Conservation (phyloP, 306 rosid genomes). For the Ormosia semicastrata region DNA sequence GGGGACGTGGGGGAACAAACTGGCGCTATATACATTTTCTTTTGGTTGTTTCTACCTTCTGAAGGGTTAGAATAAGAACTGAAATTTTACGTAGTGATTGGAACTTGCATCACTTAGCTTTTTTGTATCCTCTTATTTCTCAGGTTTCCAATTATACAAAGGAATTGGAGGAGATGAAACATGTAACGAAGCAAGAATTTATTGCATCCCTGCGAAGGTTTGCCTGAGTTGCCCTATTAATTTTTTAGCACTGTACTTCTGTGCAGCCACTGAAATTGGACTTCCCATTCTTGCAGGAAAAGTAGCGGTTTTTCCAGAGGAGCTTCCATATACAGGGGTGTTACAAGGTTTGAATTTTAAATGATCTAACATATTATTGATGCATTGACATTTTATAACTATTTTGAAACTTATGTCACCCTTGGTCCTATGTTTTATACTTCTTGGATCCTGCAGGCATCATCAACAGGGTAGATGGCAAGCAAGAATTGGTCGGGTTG, state of each 20-base stretch:
- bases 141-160: constrained; percentile 71
- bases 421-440: neutral
- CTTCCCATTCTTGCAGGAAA: constrained; percentile 53
- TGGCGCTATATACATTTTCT: neutral
- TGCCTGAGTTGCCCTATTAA: neutral
- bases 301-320: constrained; percentile 98
- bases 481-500: constrained; percentile 98
- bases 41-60: neutral
- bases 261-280: neutral
- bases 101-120: neutral
- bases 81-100: neutral
- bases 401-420: neutral
- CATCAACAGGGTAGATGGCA: constrained; percentile 99
- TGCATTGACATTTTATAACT: neutral
- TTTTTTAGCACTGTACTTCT: neutral
- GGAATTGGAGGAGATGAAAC: constrained; percentile 94
- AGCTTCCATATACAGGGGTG: constrained; percentile 92
- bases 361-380: neutral
- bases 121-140: neutral
- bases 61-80: neutral
- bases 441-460: constrained; percentile 54
- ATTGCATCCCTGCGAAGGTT: constrained; percentile 95
- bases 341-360: constrained; percentile 62
- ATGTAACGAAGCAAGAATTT: constrained; percentile 88
- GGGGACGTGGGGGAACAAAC: neutral